Evolutionary conservation across 2,329 filamentous ascomycete species (phyloP).

Genomic region (Blumeria graminis): DNA sequence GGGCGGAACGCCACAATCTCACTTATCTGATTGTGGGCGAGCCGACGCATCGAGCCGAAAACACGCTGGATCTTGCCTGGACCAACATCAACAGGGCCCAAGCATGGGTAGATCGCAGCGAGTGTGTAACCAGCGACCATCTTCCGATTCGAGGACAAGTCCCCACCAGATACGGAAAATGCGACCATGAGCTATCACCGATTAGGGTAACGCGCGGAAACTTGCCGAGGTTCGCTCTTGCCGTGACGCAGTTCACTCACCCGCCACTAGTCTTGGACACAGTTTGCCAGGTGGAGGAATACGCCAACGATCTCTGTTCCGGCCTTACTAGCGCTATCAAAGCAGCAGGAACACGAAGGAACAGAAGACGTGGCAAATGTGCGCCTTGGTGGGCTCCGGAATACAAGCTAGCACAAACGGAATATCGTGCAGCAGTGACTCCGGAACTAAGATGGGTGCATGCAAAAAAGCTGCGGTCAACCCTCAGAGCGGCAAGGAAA

Average conservation of each 20-base stretch:
- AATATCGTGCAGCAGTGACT: neutral
- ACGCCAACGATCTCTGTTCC: neutral
- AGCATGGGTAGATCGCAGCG: neutral
- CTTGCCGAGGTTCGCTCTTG: neutral
- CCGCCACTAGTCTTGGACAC: neutral
- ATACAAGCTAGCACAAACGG: neutral
- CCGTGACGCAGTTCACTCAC: neutral
- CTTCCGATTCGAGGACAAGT: neutral
- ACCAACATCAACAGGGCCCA: neutral
- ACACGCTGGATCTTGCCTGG: neutral
- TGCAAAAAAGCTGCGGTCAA: neutral
- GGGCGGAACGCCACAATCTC: neutral
- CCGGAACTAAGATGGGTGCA: neutral
- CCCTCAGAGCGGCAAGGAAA: neutral
- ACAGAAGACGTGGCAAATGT: neutral
- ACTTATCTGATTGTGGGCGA: neutral
- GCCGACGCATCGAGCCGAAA: neutral
- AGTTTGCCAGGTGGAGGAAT: neutral
- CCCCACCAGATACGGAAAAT: neutral
- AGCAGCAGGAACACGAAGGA: neutral
- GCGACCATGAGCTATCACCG: neutral
- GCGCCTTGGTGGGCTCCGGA: neutral
- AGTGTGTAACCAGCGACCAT: neutral
- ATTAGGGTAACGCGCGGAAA: neutral
- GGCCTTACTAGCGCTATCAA: neutral